Percentiles rank a stretch among this genome's conserved stretches.
phyloP scores from a whole-genome alignment of 1,284 basidiomycete species.

The Ganoderma resinaceum region DNA sequence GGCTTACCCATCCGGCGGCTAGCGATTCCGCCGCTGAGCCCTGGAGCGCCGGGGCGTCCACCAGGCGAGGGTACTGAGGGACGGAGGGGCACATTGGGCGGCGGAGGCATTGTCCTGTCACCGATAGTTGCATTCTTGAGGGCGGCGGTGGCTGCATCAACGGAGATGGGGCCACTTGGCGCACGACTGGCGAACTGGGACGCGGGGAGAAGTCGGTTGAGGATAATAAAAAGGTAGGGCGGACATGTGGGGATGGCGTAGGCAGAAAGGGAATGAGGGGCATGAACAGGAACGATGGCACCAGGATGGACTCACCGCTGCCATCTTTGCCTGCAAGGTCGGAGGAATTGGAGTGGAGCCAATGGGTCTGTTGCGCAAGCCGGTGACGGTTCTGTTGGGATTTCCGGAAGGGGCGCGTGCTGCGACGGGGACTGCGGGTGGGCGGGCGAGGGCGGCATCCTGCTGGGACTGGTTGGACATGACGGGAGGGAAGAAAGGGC shows the following conservation, averaged over 20 bases:
- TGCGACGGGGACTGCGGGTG: constrained; percentile 30
- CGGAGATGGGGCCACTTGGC: constrained; percentile 32
- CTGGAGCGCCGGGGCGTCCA: constrained; percentile 29
- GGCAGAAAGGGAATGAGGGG: constrained; percentile 20
- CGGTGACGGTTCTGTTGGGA: constrained; percentile 47
- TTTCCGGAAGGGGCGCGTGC: constrained; percentile 25
- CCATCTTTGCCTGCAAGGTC: constrained; percentile 92
- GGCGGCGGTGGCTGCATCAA: constrained; percentile 50
- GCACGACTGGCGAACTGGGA: constrained; percentile 57
- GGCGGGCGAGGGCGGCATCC: constrained; percentile 33
- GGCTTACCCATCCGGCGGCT: constrained; percentile 51
- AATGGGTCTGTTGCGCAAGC: constrained; percentile 41
- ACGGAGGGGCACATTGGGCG: constrained; percentile 33
- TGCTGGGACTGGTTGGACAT: constrained; percentile 37
- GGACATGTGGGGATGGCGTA: not conserved
- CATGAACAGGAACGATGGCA: constrained; percentile 15
- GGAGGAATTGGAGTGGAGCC: constrained; percentile 82
- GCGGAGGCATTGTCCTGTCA: constrained; percentile 37
- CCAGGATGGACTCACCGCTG: constrained; percentile 62
- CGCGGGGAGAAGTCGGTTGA: constrained; percentile 9
- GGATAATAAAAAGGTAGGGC: not conserved
- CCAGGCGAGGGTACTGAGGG: constrained; percentile 37
- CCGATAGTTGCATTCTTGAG: constrained; percentile 48
- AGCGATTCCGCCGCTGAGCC: constrained; percentile 46
- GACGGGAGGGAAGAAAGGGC: constrained; percentile 12